Base-by-base conservation (phyloP, 1,284 basidiomycete genomes). In the Ustilago cynodontis region DNA sequence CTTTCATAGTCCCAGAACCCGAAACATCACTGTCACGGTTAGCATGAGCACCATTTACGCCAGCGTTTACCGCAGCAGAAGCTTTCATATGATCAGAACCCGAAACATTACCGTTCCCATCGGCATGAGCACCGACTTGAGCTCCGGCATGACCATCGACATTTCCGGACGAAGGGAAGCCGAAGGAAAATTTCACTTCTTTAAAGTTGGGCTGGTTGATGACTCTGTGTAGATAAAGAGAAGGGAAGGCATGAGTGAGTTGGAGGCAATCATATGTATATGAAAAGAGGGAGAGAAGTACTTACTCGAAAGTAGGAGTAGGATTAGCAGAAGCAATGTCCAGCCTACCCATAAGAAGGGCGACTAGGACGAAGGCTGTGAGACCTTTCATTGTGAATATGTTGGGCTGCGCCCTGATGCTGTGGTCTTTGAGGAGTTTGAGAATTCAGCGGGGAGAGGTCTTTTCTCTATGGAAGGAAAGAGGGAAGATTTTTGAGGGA, bases 361-460 rank as follows among this genome's bases (percentile, higher is more conserved):
- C 66, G 37, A 64, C 14, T 4, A 69, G 22, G 2, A 59, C 43
- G 28, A 64, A 56, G 22, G 61, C 50, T 3, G 54, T 18, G 1
- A 69, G 61, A 8, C 45, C 47, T 37, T 56, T 64, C 67, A 64
- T 69, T 18, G 37, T 51, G n/a, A n/a, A 24, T 14, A 55, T 2
- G 26, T 39, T 28, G 10, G 26, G 53, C 10, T 10, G 13, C 20
- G 41, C 22, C 14, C 33, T 55, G 20, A 1, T 8, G 4, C 20
- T 11, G 20, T 18, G 16, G 41, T 43, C 31, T 33, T 33, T 33
- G 11, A 33, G 11, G 31, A 33, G 11, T 33, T 5, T 5, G 5
- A 11, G 31, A 11, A 33, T 6, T 11, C 5, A 11, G 31, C 31
- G 11, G 31, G 31, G 31, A 6, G 31, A 11, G 11, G 31, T 33